Base-by-base conservation (phyloP, 164 flowering plant genomes). In the Tetrastigma voinierianum region DNA sequence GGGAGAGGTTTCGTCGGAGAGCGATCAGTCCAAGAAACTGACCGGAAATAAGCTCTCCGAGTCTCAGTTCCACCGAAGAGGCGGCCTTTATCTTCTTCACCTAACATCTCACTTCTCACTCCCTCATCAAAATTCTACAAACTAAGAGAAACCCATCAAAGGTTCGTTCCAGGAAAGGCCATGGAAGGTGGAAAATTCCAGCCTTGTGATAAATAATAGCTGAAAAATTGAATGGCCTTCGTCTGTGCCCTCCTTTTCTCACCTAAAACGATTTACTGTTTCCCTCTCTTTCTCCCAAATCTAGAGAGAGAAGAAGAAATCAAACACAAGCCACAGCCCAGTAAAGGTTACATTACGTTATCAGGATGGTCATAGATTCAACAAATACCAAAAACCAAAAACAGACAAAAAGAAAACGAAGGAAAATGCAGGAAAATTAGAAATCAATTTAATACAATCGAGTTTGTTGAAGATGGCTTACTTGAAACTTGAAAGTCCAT, bases 1-100 rank as follows among this genome's bases (percentile, higher is more conserved):
- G 86, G 75, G n/a, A n/a, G 72, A 49, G 82, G 81, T 23, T 72
- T 76, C 2, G 76, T 65, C 0, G 90, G 89, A n/a, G n/a, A n/a
- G 12, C 90, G 79, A 46, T 78, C 88, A n/a, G 86, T 67, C 93
- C 93, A 90, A 1, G 96, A 86, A 24, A 74, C 87, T 1, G 96
- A 90, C 44, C 96, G 78, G 17, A 85, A 73, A 69, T 72, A 90
- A 0, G 81, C 62, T 57, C 69, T 85, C n/a, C 85, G 73, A 21
- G 65, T 40, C 14, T 57, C 62, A 54, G n/a, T 45, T 9, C 64
- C 62, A 46, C 77, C 78, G 49, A 80, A 21, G 32, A 48, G 67
- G 66, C 68, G 58, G 55, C 59, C 78, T 12, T 72, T 70, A 8
- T 71, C 81, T 58, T 80, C 79, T 25, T 76, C 77, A 15, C 81